These are phyloP conservation scores for Pseudogymnoascus sp. DNA, from an alignment of 2,329 filamentous ascomycete genomes.

Conservation along the genomic window DNA sequence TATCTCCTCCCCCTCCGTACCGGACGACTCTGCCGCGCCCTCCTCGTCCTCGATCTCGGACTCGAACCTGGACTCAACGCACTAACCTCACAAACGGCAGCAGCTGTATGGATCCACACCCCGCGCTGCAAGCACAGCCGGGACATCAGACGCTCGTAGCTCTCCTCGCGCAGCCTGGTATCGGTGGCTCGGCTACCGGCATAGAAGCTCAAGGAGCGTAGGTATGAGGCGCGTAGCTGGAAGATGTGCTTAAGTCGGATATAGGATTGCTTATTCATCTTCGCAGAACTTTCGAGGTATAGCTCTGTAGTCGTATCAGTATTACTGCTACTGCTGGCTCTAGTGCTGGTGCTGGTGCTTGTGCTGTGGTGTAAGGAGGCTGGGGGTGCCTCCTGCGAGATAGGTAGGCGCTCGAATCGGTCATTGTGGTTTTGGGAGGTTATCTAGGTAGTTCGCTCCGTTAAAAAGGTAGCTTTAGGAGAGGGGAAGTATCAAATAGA, in stretches of 20 bases:
- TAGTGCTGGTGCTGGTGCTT: not conserved
- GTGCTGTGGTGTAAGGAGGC: not conserved
- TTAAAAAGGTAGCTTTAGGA: not conserved
- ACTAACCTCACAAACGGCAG: not conserved
- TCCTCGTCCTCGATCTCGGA: not conserved
- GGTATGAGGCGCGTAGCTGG: not conserved
- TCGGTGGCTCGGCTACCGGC: not conserved
- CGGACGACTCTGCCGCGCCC: not conserved
- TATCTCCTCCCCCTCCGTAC: not conserved
- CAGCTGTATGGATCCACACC: not conserved
- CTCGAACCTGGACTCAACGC: not conserved
- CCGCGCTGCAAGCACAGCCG: not conserved
- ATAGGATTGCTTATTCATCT: not conserved
- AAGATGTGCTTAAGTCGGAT: not conserved
- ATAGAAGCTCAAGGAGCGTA: not conserved
- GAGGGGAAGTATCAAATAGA: not conserved
- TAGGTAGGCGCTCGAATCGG: not conserved
- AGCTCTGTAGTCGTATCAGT: not conserved
- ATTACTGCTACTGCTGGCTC: too few relatives aligned
- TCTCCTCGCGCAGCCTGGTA: not conserved
- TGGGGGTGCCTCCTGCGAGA: not conserved
- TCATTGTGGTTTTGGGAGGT: not conserved
- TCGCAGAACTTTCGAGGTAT: not conserved
- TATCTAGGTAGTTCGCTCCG: not conserved
- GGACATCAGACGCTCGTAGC: not conserved